phyloP scores from a whole-genome alignment of 2,329 filamentous ascomycete genomes.

The Alternaria tenuissima region DNA sequence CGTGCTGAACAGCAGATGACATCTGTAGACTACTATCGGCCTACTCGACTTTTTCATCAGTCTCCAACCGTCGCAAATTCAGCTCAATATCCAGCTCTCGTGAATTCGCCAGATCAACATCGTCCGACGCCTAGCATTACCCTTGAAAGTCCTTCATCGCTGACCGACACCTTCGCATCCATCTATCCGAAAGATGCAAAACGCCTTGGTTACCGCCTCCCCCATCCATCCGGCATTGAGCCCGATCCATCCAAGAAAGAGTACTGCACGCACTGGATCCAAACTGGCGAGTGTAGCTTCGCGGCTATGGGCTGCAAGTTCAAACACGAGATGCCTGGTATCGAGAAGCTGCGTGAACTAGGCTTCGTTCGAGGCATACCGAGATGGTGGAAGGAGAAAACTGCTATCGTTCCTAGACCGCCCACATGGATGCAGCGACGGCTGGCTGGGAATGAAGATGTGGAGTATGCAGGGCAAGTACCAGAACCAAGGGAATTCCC shows the following conservation, averaged over 20 bases:
- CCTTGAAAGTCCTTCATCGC: slow-evolving; percentile 9
- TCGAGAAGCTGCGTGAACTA: slow-evolving; percentile 69
- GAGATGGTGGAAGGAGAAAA: slow-evolving; percentile 64
- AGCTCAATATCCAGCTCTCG: neutral
- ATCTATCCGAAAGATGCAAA: slow-evolving; percentile 38
- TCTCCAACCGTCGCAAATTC: neutral
- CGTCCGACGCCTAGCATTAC: neutral
- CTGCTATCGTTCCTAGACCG: slow-evolving; percentile 28
- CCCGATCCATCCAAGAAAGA: slow-evolving; percentile 65
- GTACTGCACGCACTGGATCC: slow-evolving; percentile 91
- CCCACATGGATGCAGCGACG: slow-evolving; percentile 39
- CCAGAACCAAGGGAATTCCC: slow-evolving; percentile 13
- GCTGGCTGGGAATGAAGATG: slow-evolving; percentile 15
- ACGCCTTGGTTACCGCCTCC: slow-evolving; percentile 34
- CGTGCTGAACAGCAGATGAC: slow-evolving; percentile 3
- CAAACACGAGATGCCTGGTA: slow-evolving; percentile 90
- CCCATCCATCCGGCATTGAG: slow-evolving; percentile 49
- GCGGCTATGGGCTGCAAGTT: slow-evolving; percentile 86
- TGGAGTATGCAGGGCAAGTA: neutral
- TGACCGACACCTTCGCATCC: slow-evolving; percentile 37
- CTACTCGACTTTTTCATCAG: neutral
- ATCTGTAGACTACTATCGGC: neutral
- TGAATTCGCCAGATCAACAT: neutral
- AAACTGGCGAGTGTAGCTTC: slow-evolving; percentile 84
- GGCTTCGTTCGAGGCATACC: slow-evolving; percentile 67